Evolutionary conservation across 2,329 filamentous ascomycete species (phyloP).

Genomic region (Neocucurbitaria cava): DNA sequence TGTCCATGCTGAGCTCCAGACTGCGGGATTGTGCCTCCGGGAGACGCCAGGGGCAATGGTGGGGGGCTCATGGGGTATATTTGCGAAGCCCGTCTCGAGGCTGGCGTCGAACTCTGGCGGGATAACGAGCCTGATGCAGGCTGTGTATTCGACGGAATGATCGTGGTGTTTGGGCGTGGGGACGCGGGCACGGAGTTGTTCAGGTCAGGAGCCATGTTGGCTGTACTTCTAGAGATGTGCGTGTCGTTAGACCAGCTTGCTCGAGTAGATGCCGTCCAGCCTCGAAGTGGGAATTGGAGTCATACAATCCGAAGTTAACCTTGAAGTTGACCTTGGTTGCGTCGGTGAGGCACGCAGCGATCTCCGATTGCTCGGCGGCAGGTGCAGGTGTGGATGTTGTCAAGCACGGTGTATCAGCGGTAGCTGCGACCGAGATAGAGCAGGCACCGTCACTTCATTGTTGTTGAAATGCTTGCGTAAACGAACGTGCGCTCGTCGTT

Average conservation of each 20-base stretch:
- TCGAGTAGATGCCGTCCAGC: conserved; percentile 1
- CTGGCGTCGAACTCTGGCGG: conserved; percentile 31
- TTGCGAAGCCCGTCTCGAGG: conserved; percentile 49
- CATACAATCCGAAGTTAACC: neutral
- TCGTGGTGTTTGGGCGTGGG: conserved; percentile 35
- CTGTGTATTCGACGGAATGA: conserved; percentile 23
- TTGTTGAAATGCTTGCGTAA: conserved; percentile 6
- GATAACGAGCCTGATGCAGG: conserved; percentile 36
- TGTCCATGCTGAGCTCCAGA: conserved; percentile 35
- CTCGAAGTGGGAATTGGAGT: neutral
- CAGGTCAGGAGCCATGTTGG: conserved; percentile 58
- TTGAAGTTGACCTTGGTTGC: neutral
- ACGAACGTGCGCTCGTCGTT: conserved; percentile 5
- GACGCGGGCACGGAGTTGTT: conserved; percentile 55
- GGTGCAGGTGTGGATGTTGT: conserved; percentile 5
- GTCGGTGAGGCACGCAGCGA: conserved; percentile 13
- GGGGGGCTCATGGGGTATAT: conserved; percentile 56
- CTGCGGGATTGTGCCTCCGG: conserved; percentile 38
- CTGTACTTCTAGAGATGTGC: conserved; percentile 7
- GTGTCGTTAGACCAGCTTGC: conserved; percentile 4
- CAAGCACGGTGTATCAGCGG: conserved; percentile 15
- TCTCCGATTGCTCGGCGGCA: conserved; percentile 6
- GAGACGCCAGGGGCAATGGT: conserved; percentile 50
- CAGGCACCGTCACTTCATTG: conserved; percentile 20
- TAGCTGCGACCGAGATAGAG: conserved; percentile 26